These are phyloP conservation scores for Scutellaria barbata DNA, from an alignment of 257 asterid genomes.

Conservation along the genomic window DNA sequence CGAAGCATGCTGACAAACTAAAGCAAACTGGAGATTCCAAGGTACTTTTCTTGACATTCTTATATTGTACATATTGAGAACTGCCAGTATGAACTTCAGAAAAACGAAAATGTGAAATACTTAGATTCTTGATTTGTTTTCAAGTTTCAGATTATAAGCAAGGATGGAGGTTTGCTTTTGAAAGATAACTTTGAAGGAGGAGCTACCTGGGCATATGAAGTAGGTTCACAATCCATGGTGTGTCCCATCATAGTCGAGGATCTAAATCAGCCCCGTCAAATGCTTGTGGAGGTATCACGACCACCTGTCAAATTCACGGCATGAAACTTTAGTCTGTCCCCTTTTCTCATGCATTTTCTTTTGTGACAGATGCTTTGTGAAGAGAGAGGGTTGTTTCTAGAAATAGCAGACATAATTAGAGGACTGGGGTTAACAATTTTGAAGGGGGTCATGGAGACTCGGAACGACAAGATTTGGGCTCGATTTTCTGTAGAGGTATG, in stretches of 20 bases:
- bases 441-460: constrained; percentile 90
- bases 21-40: constrained; percentile 83
- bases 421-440: constrained; percentile 87
- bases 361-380: constrained; percentile 80
- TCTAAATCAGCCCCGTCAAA: constrained; percentile 86
- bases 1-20: constrained; percentile 89
- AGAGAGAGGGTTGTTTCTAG: constrained; percentile 83
- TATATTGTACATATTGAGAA: not conserved
- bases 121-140: constrained; percentile 1
- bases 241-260: constrained; percentile 95
- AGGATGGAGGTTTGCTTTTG: constrained; percentile 71
- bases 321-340: not conserved
- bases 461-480: constrained; percentile 84
- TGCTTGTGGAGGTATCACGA: constrained; percentile 79
- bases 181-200: constrained; percentile 86
- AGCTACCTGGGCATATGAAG: constrained; percentile 98
- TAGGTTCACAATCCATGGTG: constrained; percentile 79
- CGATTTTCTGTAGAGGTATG: constrained; percentile 87
- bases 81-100: not conserved
- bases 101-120: not conserved
- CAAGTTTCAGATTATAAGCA: constrained; percentile 61
- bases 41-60: constrained; percentile 45
- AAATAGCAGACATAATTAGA: constrained; percentile 90
- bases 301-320: not conserved
- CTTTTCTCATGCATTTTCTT: not conserved